A percentile compares a stretch with the other conserved stretches of the same genome.
Conservation (phyloP, 805 yeast species). For the Brettanomyces naardenensis region DNA sequence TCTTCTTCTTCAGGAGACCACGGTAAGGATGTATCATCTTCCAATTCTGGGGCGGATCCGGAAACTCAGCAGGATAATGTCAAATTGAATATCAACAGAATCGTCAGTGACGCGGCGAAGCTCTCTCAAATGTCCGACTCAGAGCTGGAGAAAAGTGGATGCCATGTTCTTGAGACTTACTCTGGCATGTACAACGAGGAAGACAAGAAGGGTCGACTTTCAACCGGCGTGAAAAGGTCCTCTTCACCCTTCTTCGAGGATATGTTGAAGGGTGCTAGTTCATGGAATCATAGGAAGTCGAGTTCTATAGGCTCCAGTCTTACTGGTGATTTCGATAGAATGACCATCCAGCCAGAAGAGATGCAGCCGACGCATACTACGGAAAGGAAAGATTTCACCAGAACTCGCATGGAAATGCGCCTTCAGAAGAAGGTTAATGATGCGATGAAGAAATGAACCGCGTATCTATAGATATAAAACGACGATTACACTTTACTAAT, state of each 20-base stretch:
- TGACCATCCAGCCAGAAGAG: conserved; percentile 9
- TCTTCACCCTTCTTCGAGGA: neutral
- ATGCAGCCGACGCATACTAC: neutral
- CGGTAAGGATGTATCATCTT: too few species aligned
- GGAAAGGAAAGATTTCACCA: conserved; percentile 31
- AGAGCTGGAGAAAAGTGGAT: conserved; percentile 1
- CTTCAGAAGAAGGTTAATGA: conserved; percentile 36
- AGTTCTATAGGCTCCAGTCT: neutral
- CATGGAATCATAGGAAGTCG: neutral
- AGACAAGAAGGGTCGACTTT: conserved; percentile 9
- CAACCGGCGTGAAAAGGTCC: conserved; percentile 1
- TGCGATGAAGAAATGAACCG: conserved; percentile 22
- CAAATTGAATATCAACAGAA: conserved; percentile 7
- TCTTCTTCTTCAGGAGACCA: neutral
- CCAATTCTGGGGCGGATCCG: neutral
- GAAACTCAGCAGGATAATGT: neutral
- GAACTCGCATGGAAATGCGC: conserved; percentile 40
- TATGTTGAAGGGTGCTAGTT: neutral
- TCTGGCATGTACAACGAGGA: conserved; percentile 16
- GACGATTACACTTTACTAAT: too few species aligned
- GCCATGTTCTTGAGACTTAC: conserved; percentile 10
- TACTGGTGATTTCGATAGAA: neutral
- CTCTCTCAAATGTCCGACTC: conserved; percentile 7
- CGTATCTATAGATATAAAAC: too few species aligned
- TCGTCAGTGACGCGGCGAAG: conserved; percentile 15